Evolutionary conservation across 2,329 filamentous ascomycete species (phyloP), one percentile per base, ranked within the genome.

Genomic region (Aspergillus sp.): DNA sequence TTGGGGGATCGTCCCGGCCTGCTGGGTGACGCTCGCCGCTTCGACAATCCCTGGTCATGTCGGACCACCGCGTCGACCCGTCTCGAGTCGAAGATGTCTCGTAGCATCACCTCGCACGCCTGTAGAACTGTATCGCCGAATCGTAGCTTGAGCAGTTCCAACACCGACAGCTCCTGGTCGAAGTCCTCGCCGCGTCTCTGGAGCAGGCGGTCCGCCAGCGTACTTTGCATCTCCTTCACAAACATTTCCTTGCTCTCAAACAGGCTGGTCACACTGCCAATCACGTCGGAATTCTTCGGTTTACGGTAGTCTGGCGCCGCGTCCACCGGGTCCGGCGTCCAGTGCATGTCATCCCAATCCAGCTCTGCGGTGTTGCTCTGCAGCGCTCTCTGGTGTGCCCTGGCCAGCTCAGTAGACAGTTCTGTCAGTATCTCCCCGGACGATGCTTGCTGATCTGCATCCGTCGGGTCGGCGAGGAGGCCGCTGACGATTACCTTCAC

Each of bases 31-130:
- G 46, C 34, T 17, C 36, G 52, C 56, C 33, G 48, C 31, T 30
- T 47, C 36, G 39, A 50, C 15, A 68, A 48, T 5, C 58, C 53
- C 49, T 69, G 62, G 24, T 65, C 66, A 35, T 68, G 71, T 26
- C 76, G 68, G 29, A 94, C 76, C 8, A 72, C 66, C 5, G 68
- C 63, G 52, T 95, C 83, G 37, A 93, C 75, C 26, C 75, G 72
- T 39, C 72, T 71, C 1, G 86, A 93, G 51, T 95, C 88, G 43
- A 82, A 74, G 22, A 96, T 82, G 55, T 98, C 91, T 42, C 82
- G 84, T 36, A 98, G 74, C 91, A 98, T 98, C 49, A 98, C 91
- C 53, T 98, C 89, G 58, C 88, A 95, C 30, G 84, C 83, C 55
- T 96, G 91, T 28, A 98, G 66, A 11, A 85, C 78, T 16, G 74